A percentile compares a stretch with the other conserved stretches of the same genome.
Evolutionary conservation across 192 early-diverging fungal species (phyloP).

Genomic region (Umbelopsis sp.): DNA sequence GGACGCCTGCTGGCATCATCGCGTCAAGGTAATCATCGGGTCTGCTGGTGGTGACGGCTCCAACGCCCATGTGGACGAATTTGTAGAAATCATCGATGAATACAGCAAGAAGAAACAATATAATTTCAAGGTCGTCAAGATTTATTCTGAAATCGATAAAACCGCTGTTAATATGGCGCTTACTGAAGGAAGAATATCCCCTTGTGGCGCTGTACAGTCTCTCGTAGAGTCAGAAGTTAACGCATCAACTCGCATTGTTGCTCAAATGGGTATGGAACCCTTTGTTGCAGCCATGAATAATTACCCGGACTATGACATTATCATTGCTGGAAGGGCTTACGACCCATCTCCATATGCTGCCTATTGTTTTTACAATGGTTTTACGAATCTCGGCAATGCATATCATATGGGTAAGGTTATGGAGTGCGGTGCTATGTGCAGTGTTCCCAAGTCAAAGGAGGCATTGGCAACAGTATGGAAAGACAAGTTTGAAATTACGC

Average conservation of each 20-base stretch:
- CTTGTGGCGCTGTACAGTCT: slow-evolving; percentile 3
- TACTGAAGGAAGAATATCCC: not conserved
- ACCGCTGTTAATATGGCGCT: not conserved
- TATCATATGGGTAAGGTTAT: slow-evolving; percentile 30
- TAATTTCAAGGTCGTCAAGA: slow-evolving; percentile 2
- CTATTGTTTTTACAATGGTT: slow-evolving; percentile 11
- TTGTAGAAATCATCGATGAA: not conserved
- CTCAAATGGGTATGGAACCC: slow-evolving; percentile 25
- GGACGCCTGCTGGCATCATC: slow-evolving; percentile 21
- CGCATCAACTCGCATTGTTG: slow-evolving; percentile 4
- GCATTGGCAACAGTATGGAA: slow-evolving; percentile 18
- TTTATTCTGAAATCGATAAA: slow-evolving; percentile 5
- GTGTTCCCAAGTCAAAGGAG: slow-evolving; percentile 18
- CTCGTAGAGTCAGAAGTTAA: not conserved
- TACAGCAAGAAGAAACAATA: not conserved
- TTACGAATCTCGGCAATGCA: slow-evolving; percentile 11
- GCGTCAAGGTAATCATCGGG: slow-evolving; percentile 8
- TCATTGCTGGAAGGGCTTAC: slow-evolving; percentile 22
- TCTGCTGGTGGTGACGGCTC: slow-evolving; percentile 23
- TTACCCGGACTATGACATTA: slow-evolving; percentile 19
- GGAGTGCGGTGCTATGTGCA: slow-evolving; percentile 24
- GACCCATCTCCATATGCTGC: slow-evolving; percentile 26
- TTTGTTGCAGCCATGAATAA: slow-evolving; percentile 13
- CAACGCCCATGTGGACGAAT: slow-evolving; percentile 16
- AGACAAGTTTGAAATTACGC: slow-evolving; percentile 6